These are phyloP conservation scores for Botrytis fragariae DNA, from an alignment of 2,329 filamentous ascomycete genomes.

Conservation along the genomic window DNA sequence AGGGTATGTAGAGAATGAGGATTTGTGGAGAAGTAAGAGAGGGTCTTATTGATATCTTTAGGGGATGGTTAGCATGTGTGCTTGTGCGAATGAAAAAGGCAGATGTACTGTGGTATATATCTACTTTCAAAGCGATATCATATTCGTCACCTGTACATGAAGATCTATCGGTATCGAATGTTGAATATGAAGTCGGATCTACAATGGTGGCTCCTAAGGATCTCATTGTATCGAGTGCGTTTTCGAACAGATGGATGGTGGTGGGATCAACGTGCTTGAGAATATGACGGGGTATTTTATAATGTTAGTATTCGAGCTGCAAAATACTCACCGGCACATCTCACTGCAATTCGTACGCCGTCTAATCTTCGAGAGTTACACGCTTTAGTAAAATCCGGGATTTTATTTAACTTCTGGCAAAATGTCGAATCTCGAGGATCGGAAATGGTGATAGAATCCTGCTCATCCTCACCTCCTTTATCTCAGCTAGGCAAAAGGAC, in stretches of 20 bases:
- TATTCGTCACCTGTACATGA: conserved; percentile 8
- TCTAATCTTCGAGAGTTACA: not conserved
- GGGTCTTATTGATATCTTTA: not conserved
- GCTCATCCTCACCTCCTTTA: not conserved
- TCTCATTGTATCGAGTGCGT: conserved; percentile 8
- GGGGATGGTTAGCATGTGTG: not conserved
- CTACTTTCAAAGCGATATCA: not conserved
- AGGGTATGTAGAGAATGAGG: not conserved
- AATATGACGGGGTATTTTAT: conserved; percentile 6
- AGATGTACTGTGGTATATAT: conserved; percentile 13
- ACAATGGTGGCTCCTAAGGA: conserved; percentile 49
- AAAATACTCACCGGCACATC: not conserved
- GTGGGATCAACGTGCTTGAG: not conserved
- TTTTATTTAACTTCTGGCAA: not conserved
- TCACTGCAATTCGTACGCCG: conserved; percentile 13
- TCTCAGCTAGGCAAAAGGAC: not conserved
- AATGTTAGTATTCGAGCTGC: not conserved
- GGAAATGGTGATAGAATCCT: conserved; percentile 2
- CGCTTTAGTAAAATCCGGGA: not conserved
- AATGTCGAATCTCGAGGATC: conserved; percentile 3
- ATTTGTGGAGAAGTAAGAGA: conserved; percentile 13
- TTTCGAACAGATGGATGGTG: not conserved
- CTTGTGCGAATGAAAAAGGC: not conserved
- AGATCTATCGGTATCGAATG: conserved; percentile 45
- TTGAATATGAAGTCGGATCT: conserved; percentile 61